Evolutionary conservation across 371 early-diverging fungal genomes (phyloP).

Genomic region (Entomophthora muscae): DNA sequence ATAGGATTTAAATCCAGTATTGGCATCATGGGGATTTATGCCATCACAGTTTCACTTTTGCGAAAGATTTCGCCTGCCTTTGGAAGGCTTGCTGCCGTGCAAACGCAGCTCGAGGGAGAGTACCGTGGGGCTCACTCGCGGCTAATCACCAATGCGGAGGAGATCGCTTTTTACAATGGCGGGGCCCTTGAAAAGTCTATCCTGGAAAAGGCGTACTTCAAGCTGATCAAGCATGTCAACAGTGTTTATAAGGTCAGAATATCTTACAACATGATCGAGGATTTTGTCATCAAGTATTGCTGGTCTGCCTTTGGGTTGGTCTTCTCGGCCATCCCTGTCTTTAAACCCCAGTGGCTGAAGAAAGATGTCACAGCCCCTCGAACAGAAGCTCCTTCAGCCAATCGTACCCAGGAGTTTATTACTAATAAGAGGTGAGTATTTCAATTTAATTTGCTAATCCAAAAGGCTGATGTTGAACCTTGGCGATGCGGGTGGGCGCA

Average conservation of each 20-base stretch:
- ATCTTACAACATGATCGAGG: conserved; percentile 78
- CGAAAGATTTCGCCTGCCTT: conserved; percentile 65
- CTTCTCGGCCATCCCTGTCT: conserved; percentile 66
- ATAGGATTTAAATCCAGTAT: conserved; percentile 56
- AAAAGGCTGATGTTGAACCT: conserved; percentile 49
- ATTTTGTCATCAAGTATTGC: conserved; percentile 68
- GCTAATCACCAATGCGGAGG: conserved; percentile 77
- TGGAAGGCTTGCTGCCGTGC: conserved; percentile 65
- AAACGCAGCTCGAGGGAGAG: conserved; percentile 75
- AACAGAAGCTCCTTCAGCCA: conserved; percentile 21
- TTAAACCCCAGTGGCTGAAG: conserved; percentile 35
- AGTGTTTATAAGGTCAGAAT: conserved; percentile 56
- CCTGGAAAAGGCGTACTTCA: conserved; percentile 42
- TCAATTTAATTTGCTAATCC: neutral
- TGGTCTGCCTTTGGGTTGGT: conserved; percentile 52
- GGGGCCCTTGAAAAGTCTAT: conserved; percentile 52
- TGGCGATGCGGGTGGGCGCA: conserved; percentile 80
- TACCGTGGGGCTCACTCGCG: conserved; percentile 71
- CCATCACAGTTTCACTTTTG: conserved; percentile 46
- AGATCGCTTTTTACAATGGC: conserved; percentile 72
- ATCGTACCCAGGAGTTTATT: conserved; percentile 67
- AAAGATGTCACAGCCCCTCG: conserved; percentile 9
- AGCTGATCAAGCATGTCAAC: conserved; percentile 62
- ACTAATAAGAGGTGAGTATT: conserved; percentile 59
- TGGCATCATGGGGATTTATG: conserved; percentile 45